A percentile compares a stretch with the other conserved stretches of the same genome.
Evolutionary conservation across 2,329 filamentous ascomycete species (phyloP).

Genomic region (Penicillium verrucosum): DNA sequence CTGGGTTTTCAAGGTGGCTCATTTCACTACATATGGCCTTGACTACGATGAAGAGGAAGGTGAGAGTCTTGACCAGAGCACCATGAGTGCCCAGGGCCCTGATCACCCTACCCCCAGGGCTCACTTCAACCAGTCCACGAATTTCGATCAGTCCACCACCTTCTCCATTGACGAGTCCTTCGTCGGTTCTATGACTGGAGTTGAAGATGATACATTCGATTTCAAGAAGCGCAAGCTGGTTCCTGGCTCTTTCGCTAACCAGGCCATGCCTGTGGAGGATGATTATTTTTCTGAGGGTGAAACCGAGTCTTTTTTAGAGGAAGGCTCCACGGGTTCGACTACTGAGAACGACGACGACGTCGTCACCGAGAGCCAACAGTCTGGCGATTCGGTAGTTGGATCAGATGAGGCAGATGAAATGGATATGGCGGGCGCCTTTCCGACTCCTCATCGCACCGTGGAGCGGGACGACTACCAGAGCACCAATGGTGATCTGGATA

Average conservation of each 20-base stretch:
- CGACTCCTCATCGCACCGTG: constrained; percentile 70
- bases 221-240: constrained; percentile 55
- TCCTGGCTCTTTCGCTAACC: constrained; percentile 77
- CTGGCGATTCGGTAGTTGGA: constrained; percentile 62
- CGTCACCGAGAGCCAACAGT: constrained; percentile 50
- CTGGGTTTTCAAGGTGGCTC: constrained; percentile 91
- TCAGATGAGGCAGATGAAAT: constrained; percentile 69
- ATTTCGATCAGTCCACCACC: constrained; percentile 38
- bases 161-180: constrained; percentile 44
- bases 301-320: constrained; percentile 83
- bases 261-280: constrained; percentile 55
- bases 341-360: constrained; percentile 57
- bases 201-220: constrained; percentile 57
- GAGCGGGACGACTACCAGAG: constrained; percentile 61
- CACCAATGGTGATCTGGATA: constrained; percentile 47
- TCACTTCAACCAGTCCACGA: constrained; percentile 32
- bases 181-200: constrained; percentile 37
- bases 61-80: constrained; percentile 51
- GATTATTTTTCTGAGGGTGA: constrained; percentile 39
- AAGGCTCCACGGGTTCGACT: constrained; percentile 80
- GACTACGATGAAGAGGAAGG: constrained; percentile 68
- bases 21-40: constrained; percentile 93
- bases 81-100: constrained; percentile 47
- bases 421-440: constrained; percentile 77
- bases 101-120: constrained; percentile 48